Evolutionary conservation across 2,329 filamentous ascomycete genomes (phyloP).

Genomic region (Beauveria sp.): DNA sequence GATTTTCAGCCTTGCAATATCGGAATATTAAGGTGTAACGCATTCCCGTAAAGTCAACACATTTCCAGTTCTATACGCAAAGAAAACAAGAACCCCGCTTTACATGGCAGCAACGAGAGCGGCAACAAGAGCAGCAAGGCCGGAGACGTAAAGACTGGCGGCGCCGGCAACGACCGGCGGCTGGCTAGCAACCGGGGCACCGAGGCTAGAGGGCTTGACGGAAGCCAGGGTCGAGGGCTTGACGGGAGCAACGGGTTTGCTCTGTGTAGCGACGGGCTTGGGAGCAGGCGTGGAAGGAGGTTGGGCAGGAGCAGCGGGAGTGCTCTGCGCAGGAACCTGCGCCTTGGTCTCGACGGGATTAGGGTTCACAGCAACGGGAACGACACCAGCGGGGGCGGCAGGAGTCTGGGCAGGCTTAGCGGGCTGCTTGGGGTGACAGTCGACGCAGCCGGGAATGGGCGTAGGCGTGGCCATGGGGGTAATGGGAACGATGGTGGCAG

Average conservation of each 20-base stretch:
- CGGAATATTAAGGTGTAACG: background rate
- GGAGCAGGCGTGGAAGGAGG: slow-evolving; percentile 6
- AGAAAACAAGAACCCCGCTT: background rate
- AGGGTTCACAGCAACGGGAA: slow-evolving; percentile 1
- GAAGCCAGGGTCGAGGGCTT: slow-evolving; percentile 12
- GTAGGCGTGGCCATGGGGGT: slow-evolving; percentile 19
- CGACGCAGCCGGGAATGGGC: slow-evolving; percentile 21
- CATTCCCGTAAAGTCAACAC: background rate
- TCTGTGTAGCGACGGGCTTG: slow-evolving; percentile 3
- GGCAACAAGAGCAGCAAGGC: slow-evolving; percentile 16
- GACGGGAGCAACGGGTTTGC: slow-evolving; percentile 5
- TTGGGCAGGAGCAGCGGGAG: slow-evolving; percentile 2
- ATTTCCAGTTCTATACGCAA: background rate
- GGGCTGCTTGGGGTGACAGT: slow-evolving; percentile 18
- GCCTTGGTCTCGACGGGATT: background rate
- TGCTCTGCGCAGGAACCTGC: background rate
- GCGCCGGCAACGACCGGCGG: slow-evolving; percentile 16
- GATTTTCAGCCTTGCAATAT: background rate
- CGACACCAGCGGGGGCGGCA: background rate
- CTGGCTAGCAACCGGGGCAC: slow-evolving; percentile 10
- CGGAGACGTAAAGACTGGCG: slow-evolving; percentile 12
- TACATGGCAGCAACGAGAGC: slow-evolving; percentile 16
- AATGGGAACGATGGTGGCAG: slow-evolving; percentile 21
- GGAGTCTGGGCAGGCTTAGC: background rate
- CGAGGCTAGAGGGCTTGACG: slow-evolving; percentile 9